Evolutionary conservation across 2,329 filamentous ascomycete genomes (phyloP).

Genomic region (Claviceps citrina): DNA sequence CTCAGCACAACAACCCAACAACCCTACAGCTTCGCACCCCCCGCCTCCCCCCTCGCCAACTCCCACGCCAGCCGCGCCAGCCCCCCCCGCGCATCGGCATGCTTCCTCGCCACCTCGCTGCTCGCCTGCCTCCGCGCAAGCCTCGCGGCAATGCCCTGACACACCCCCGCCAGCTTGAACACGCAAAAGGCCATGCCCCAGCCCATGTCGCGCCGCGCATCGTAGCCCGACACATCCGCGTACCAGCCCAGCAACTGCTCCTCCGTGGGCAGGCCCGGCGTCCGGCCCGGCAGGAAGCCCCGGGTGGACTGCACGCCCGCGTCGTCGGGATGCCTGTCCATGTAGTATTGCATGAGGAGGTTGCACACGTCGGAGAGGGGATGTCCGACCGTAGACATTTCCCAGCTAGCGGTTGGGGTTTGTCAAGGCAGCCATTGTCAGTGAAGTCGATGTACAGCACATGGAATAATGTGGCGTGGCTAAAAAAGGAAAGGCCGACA

Average conservation of each 20-base stretch:
- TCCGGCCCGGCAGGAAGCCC: conserved; percentile 46
- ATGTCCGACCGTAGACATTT: conserved; percentile 97
- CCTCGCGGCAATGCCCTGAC: conserved; percentile 83
- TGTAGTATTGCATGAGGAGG: conserved; percentile 35
- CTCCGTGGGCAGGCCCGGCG: conserved; percentile 43
- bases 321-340: conserved; percentile 14
- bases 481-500: too few relatives aligned
- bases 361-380: conserved; percentile 84
- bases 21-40: conserved; percentile 15
- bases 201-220: conserved; percentile 43
- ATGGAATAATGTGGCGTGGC: too few relatives aligned
- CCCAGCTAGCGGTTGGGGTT: too few relatives aligned
- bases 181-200: conserved; percentile 49
- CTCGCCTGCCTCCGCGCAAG: conserved; percentile 78
- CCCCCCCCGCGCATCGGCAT: conserved; percentile 52
- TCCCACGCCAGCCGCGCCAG: conserved; percentile 70
- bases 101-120: conserved; percentile 61
- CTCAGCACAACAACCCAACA: not conserved
- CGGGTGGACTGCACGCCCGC: conserved; percentile 16
- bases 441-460: too few relatives aligned
- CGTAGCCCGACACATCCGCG: conserved; percentile 46
- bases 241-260: conserved; percentile 28
- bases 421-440: too few relatives aligned
- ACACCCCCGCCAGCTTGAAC: conserved; percentile 46
- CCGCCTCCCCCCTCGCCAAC: conserved; percentile 31